Conservation (phyloP, 306 rosid species). For the Chamaecrista fasciculata region DNA sequence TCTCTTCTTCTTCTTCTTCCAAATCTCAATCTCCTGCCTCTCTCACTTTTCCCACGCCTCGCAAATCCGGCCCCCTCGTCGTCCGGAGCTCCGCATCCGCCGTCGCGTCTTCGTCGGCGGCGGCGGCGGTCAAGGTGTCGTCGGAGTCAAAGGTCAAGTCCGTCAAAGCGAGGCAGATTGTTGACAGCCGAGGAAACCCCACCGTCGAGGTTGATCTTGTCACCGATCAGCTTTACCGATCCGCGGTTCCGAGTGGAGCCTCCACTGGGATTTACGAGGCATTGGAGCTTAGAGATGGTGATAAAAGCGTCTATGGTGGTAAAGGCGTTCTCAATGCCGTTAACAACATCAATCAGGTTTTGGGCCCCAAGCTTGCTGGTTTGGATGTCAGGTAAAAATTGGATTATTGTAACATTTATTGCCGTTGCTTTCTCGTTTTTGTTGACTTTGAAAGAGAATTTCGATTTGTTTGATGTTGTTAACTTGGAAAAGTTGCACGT, state of each 20-base stretch:
- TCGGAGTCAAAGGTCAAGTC: constrained; percentile 58
- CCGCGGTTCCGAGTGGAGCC: constrained; percentile 97
- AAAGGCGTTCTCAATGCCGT: constrained; percentile 92
- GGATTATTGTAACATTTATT: too few relatives aligned
- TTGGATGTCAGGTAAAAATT: constrained; percentile 69
- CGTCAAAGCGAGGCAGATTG: constrained; percentile 88
- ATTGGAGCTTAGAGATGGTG: constrained; percentile 91
- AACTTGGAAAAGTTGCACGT: neutral
- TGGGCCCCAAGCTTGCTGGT: constrained; percentile 86
- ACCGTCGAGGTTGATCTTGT: constrained; percentile 95
- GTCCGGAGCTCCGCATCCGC: constrained; percentile 56
- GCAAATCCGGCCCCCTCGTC: constrained; percentile 16
- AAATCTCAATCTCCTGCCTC: constrained; percentile 28
- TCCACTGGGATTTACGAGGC: constrained; percentile 99
- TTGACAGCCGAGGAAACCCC: constrained; percentile 96
- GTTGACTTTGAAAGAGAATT: neutral
- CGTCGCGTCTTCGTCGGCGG: constrained; percentile 41
- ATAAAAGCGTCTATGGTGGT: constrained; percentile 76
- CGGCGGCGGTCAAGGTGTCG: constrained; percentile 30
- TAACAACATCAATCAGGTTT: constrained; percentile 65
- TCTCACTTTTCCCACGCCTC: constrained; percentile 22
- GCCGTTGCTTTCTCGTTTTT: neutral
- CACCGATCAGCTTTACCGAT: constrained; percentile 79
- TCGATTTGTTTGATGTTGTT: neutral
- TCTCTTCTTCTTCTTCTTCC: constrained; percentile 35